phyloP scores from a whole-genome alignment of 257 asterid genomes.

The Primulina eburnea region DNA sequence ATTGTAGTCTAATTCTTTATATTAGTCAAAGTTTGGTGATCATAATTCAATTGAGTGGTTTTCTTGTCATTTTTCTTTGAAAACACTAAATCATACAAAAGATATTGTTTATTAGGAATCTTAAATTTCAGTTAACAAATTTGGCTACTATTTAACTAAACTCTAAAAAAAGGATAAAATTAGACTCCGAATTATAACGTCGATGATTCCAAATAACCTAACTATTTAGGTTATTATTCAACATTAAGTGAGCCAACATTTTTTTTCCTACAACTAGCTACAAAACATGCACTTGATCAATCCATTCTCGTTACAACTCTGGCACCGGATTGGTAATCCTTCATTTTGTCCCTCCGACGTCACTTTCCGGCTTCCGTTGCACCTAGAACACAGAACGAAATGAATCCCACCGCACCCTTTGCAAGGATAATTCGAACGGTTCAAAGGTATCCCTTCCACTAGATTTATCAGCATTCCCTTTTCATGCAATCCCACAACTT shows the following conservation, averaged over 20 bases:
- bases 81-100: no score
- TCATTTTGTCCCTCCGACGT: conserved; percentile 21
- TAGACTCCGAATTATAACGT: not conserved
- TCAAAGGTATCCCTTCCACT: conserved; percentile 52
- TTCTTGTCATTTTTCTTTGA: no score
- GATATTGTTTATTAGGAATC: no score
- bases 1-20: no score
- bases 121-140: no score
- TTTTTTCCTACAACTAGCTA: conserved; percentile 25
- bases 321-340: conserved; percentile 35
- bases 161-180: no score
- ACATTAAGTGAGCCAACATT: not conserved
- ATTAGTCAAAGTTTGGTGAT: no score
- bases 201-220: not conserved
- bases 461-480: conserved; percentile 45
- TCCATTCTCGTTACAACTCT: conserved; percentile 80
- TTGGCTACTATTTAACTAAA: not conserved
- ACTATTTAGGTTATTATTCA: no score
- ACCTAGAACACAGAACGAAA: conserved; percentile 51
- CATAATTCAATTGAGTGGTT: no score
- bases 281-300: conserved; percentile 63
- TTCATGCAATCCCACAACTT: conserved; percentile 64
- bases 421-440: conserved; percentile 37
- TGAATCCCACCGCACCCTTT: conserved; percentile 53
- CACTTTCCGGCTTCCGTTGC: conserved; percentile 63